A percentile compares a stretch with the other conserved stretches of the same genome.
These are phyloP conservation scores for Acanthamoeba lenticulata DNA, from an alignment of 208 protist species.

Conservation along the genomic window DNA sequence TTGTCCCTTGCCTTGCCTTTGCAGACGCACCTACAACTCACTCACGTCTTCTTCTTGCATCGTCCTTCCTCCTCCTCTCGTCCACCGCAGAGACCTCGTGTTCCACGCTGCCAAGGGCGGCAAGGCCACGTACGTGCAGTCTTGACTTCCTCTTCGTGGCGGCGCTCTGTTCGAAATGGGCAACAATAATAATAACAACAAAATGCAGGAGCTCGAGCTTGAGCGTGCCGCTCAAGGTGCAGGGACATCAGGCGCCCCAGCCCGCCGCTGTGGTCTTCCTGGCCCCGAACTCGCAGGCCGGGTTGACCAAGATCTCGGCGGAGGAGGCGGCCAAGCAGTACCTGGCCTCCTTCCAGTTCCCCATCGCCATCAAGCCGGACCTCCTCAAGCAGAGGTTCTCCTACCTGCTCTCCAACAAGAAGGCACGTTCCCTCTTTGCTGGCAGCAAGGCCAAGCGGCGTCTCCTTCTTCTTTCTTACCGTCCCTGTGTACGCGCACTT, in stretches of 20 bases:
- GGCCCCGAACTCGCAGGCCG: neutral
- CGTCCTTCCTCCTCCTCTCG: neutral
- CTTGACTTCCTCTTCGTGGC: no score
- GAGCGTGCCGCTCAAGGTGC: neutral
- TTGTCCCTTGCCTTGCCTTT: no score
- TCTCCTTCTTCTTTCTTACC: no score
- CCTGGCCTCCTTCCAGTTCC: constrained; percentile 44
- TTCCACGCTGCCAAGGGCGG: constrained; percentile 37
- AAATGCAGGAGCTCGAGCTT: neutral
- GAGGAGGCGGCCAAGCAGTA: constrained; percentile 61
- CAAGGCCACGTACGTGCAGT: constrained; percentile 30
- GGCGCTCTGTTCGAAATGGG: no score
- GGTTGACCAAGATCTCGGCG: constrained; percentile 56
- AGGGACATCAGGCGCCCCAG: constrained; percentile 18
- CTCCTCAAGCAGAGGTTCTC: constrained; percentile 61
- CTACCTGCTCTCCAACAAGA: constrained; percentile 60
- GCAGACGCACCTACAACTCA: neutral
- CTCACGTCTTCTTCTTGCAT: neutral
- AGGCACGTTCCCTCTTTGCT: neutral
- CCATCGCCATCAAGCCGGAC: constrained; percentile 27
- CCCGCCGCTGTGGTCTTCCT: constrained; percentile 56
- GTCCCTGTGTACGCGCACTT: no score
- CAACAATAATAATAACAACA: no score
- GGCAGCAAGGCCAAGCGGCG: neutral
- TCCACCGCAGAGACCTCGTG: constrained; percentile 11